Conservation (phyloP, 495 filamentous ascomycete species). For the Penicillium subrubescens region DNA sequence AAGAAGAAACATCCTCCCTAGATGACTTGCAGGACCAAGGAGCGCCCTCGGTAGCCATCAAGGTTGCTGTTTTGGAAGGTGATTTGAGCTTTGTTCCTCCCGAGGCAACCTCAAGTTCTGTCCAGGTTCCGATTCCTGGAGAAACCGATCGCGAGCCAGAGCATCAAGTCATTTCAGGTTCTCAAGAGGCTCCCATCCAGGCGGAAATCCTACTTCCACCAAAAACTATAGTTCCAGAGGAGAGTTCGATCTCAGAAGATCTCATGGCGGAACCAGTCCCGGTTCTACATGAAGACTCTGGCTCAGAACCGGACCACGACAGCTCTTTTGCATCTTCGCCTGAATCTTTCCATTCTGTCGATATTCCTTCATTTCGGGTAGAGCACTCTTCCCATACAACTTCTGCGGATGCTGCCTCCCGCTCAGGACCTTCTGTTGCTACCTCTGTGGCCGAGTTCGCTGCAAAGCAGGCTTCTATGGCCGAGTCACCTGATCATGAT, state of each 20-base stretch:
- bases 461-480: background rate
- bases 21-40: background rate
- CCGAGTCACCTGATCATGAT: background rate
- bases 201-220: background rate
- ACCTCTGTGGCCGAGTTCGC: background rate
- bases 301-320: slow-evolving; percentile 31
- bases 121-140: background rate
- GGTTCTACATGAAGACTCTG: background rate
- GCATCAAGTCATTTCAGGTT: background rate
- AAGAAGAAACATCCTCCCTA: background rate
- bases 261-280: background rate
- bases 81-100: background rate
- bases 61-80: background rate
- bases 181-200: background rate
- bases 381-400: slow-evolving; percentile 28
- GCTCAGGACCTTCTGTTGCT: background rate
- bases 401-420: slow-evolving; percentile 25
- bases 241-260: background rate
- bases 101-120: background rate
- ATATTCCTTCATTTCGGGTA: slow-evolving; percentile 22
- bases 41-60: background rate
- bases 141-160: background rate
- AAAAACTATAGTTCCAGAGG: background rate
- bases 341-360: slow-evolving; percentile 64
- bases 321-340: slow-evolving; percentile 55